Evolutionary conservation across 257 asterid genomes (phyloP).

Genomic region (Nicotiana tabacum): DNA sequence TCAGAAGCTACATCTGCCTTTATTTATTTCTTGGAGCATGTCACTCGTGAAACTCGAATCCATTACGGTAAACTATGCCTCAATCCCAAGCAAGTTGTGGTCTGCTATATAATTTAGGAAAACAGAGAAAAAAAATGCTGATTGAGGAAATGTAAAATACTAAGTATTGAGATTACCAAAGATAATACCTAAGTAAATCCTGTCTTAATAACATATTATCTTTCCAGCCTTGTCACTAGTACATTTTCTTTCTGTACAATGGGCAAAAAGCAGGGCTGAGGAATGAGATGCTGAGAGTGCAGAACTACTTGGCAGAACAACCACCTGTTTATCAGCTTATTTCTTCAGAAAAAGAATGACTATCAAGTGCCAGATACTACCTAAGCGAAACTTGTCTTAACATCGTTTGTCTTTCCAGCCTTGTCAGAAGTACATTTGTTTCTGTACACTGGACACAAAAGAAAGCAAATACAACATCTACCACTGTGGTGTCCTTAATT

Average conservation of each 20-base stretch:
- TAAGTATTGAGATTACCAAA: no score
- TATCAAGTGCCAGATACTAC: neutral
- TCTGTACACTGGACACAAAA: neutral
- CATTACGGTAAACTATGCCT: no score
- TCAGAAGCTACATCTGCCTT: neutral
- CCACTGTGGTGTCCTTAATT: neutral
- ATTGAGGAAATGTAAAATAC: neutral
- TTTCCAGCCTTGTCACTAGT: no score
- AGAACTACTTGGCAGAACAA: neutral
- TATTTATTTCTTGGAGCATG: neutral
- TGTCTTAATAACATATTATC: no score
- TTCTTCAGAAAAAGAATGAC: neutral
- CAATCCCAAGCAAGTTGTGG: no score
- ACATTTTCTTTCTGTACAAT: no score
- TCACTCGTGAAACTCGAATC: neutral
- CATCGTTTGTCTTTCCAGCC: neutral
- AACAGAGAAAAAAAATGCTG: neutral
- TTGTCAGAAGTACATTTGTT: neutral
- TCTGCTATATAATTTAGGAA: no score
- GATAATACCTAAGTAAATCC: no score
- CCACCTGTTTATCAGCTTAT: neutral
- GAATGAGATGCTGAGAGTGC: neutral
- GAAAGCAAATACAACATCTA: neutral
- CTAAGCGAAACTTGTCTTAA: neutral
- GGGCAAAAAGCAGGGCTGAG: neutral